Evolutionary conservation across 345 rosid species (phyloP), one percentile per base, ranked within the genome.

Genomic region (Eutrema japonicum): DNA sequence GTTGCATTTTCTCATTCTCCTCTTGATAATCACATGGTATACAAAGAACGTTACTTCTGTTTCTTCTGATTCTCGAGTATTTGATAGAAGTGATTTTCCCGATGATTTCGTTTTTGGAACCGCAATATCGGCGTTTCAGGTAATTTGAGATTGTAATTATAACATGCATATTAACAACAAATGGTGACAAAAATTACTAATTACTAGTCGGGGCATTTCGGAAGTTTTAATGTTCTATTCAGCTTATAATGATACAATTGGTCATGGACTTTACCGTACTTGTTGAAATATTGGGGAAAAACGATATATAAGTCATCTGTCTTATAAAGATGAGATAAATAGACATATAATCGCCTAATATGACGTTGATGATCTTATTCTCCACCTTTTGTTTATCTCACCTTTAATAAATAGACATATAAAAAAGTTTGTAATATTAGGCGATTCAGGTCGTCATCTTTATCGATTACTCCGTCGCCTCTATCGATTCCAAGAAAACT

Each of bases 61-160:
- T 48, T 30, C 45, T 48, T 52, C 0, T 2, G 53, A 74, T 30
- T n/a, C 43, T 47, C 65, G 29, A 55, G n/a, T 13, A 56, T 50
- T 64, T 55, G 66, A 56, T 30, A 42, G 80, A 48, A 45, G 62
- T 54, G 62, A 18, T 58, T 62, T 74, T 62, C 73, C 67, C 14
- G 47, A n/a, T 29, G 73, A 67, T 75, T 78, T 81, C 65, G 14
- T 79, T 38, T 79, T 79, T 36, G 79, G 82, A 49, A 73, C 79
- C 1, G 72, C 82, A 18, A 54, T 57, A 10, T 58, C 78, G 0
- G 66, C 82, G 13, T 74, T 74, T 53, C 72, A 79, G 72, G 79
- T 78, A 49, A 51, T 42, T 8, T 48, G 5, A 73, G 38, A 66
- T 18, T 3, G 9, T 41, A 50, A 16, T 8, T 14, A 1, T 26